Conservation (phyloP, 495 filamentous ascomycete species). For the Neurospora tetraspora region DNA sequence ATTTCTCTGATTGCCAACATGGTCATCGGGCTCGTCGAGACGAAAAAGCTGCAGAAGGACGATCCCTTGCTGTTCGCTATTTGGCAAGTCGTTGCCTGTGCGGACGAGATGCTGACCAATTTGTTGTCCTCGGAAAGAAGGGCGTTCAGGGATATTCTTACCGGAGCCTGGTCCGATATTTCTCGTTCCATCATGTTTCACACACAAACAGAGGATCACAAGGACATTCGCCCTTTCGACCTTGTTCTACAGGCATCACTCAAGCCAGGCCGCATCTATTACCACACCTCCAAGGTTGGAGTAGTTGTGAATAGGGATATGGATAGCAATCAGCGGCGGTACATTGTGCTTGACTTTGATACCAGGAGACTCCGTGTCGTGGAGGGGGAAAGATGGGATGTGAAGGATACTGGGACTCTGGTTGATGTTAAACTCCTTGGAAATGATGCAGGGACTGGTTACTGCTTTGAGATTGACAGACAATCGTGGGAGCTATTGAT, state of each 20-base stretch:
- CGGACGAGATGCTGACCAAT: neutral
- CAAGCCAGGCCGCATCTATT: neutral
- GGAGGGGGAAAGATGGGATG: neutral
- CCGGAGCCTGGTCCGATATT: neutral
- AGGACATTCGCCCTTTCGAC: neutral
- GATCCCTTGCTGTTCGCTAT: neutral
- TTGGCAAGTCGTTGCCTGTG: neutral
- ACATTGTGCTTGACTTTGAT: neutral
- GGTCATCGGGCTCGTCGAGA: neutral
- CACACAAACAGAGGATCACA: neutral
- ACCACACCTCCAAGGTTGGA: neutral
- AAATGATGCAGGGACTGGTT: neutral
- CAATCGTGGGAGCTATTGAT: neutral
- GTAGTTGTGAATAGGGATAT: neutral
- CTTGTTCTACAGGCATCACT: neutral
- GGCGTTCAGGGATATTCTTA: neutral
- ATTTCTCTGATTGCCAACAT: neutral
- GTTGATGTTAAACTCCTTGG: neutral
- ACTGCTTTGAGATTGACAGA: neutral
- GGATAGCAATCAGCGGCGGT: neutral
- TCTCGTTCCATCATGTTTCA: neutral
- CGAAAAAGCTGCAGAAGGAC: neutral
- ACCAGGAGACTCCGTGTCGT: neutral
- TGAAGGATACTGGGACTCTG: neutral
- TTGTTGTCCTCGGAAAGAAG: neutral